These are phyloP conservation scores for Solanum infundibuliforme DNA, from an alignment of 257 asterid genomes.

Conservation along the genomic window DNA sequence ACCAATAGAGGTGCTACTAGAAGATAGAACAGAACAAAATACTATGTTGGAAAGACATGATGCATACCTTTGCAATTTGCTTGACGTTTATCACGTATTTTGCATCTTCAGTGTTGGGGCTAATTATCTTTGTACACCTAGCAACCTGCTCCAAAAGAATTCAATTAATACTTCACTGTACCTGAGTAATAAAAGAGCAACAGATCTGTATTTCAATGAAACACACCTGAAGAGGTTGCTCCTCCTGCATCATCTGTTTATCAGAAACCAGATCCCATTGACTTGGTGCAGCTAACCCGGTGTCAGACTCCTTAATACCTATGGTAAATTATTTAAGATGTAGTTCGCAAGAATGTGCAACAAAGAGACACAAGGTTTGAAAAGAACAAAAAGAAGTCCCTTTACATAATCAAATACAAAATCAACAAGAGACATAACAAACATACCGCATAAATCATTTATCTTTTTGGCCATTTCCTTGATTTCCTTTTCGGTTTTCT, in stretches of 20 bases:
- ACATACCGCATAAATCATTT: conserved; percentile 78
- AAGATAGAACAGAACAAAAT: not conserved
- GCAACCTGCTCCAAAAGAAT: conserved; percentile 48
- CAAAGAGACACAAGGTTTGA: not conserved
- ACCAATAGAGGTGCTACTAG: not conserved
- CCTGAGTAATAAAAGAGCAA: not conserved
- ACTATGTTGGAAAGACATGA: not conserved
- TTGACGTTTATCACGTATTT: conserved; percentile 66
- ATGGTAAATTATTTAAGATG: conserved; percentile 1
- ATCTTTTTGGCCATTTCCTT: conserved; percentile 90
- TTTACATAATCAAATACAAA: not conserved
- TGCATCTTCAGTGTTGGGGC: conserved; percentile 76
- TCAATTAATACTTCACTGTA: not conserved
- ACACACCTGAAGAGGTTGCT: conserved; percentile 82
- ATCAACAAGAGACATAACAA: not conserved
- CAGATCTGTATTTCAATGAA: not conserved
- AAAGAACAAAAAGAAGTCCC: not conserved
- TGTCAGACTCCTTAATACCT: conserved; percentile 95
- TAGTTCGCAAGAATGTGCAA: not conserved
- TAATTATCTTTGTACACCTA: conserved; percentile 84
- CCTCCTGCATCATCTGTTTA: conserved; percentile 99
- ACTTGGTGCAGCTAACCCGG: conserved; percentile 97
- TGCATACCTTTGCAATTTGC: conserved; percentile 57
- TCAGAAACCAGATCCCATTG: conserved; percentile 99
- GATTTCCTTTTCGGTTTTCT: conserved; percentile 79